phyloP scores from a whole-genome alignment of 495 filamentous ascomycete genomes.

The Hyaloscypha variabilis region DNA sequence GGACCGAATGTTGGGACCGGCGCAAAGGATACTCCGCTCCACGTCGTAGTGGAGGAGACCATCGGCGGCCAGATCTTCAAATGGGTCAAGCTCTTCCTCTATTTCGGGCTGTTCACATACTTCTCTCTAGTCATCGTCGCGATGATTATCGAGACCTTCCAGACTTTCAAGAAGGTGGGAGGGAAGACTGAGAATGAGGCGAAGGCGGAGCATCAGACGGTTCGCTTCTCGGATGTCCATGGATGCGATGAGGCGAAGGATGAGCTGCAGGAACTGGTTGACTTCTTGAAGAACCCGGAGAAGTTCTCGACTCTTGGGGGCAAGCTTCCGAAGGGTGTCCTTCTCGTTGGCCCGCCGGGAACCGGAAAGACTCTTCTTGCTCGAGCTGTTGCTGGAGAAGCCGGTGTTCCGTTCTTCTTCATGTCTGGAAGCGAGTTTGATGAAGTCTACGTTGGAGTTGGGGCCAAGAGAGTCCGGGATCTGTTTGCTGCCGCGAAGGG shows the following conservation, averaged over 20 bases:
- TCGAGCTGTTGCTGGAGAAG: constrained; percentile 94
- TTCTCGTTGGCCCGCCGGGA: constrained; percentile 93
- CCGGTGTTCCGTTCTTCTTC: constrained; percentile 98
- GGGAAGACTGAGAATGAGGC: constrained; percentile 74
- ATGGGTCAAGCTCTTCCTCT: constrained; percentile 84
- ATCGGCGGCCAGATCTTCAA: constrained; percentile 77
- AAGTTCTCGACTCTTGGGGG: constrained; percentile 90
- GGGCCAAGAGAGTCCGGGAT: constrained; percentile 95
- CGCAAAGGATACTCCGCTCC: constrained; percentile 76
- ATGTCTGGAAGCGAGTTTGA: constrained; percentile 99
- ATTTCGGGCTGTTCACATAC: constrained; percentile 76
- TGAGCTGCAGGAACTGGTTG: constrained; percentile 93
- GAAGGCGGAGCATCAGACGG: constrained; percentile 85
- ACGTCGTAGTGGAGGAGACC: constrained; percentile 96
- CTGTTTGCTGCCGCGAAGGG: constrained; percentile 85
- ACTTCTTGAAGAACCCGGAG: constrained; percentile 91
- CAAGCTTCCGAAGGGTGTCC: constrained; percentile 94
- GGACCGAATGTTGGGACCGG: constrained; percentile 51
- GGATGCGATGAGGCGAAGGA: constrained; percentile 98
- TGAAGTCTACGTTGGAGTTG: constrained; percentile 97
- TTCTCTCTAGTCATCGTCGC: constrained; percentile 73
- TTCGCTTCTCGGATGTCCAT: constrained; percentile 91
- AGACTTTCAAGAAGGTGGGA: constrained; percentile 75
- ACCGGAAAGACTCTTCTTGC: constrained; percentile 98
- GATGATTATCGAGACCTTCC: constrained; percentile 76